phyloP scores from a whole-genome alignment of 305 asterid genomes.

The Fraxinus latifolia region DNA sequence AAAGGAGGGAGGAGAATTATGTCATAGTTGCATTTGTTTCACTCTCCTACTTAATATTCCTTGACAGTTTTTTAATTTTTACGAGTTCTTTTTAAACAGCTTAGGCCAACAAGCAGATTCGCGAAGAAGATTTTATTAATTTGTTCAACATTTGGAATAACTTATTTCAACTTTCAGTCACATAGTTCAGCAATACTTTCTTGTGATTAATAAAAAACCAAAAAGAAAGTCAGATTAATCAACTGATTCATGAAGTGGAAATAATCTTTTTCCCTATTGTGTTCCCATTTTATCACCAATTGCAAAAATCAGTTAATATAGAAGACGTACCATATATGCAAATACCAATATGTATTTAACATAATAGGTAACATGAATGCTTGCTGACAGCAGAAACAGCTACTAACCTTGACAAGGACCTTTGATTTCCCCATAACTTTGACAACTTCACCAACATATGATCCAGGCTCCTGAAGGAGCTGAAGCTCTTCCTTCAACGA shows the following conservation, averaged over 20 bases:
- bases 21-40: not conserved
- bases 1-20: not conserved
- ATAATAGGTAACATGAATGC: not conserved
- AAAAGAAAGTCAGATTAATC: not conserved
- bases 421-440: conserved; percentile 94
- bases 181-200: not conserved
- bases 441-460: conserved; percentile 93
- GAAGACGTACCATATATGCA: not conserved
- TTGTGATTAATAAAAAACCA: not conserved
- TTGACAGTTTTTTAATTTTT: not conserved
- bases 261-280: not conserved
- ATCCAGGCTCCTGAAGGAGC: conserved; percentile 95
- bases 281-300: not conserved
- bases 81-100: not conserved
- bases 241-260: not conserved
- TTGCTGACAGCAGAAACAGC: conserved; percentile 9
- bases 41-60: not conserved
- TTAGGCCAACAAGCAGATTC: not conserved
- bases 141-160: not conserved
- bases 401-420: conserved; percentile 82
- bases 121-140: not conserved
- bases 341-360: not conserved
- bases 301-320: not conserved
- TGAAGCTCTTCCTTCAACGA: conserved; percentile 88
- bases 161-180: not conserved